Conservation (phyloP, 1,284 basidiomycete genomes). For the Meira nashicola region DNA sequence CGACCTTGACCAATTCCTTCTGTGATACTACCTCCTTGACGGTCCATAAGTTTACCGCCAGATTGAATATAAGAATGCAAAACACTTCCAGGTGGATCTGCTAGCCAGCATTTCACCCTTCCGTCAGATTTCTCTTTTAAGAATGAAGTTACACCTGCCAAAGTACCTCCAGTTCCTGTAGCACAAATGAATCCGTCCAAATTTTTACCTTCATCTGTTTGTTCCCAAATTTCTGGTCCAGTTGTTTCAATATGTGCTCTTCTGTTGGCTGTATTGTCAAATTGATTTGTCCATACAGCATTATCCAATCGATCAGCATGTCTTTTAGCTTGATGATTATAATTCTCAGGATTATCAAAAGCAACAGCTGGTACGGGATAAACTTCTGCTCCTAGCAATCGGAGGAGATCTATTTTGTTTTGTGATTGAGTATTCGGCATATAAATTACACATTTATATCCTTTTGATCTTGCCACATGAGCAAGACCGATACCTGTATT, state of each 20-base stretch:
- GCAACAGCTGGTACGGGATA: slow-evolving; percentile 85
- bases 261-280: slow-evolving; percentile 87
- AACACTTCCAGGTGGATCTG: slow-evolving; percentile 93
- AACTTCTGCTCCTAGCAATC: slow-evolving; percentile 95
- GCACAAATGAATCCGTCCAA: slow-evolving; percentile 87
- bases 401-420: slow-evolving; percentile 94
- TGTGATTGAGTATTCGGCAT: slow-evolving; percentile 92
- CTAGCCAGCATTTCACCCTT: slow-evolving; percentile 82
- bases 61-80: slow-evolving; percentile 78
- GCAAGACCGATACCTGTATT: slow-evolving; percentile 97
- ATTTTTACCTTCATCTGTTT: slow-evolving; percentile 64
- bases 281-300: slow-evolving; percentile 98
- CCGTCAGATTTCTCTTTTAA: slow-evolving; percentile 79
- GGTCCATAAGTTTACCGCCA: slow-evolving; percentile 68
- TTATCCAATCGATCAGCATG: slow-evolving; percentile 79
- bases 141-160: slow-evolving; percentile 81
- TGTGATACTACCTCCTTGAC: slow-evolving; percentile 82
- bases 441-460: slow-evolving; percentile 98
- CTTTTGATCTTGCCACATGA: slow-evolving; percentile 80
- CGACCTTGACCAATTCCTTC: slow-evolving; percentile 98
- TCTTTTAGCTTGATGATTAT: slow-evolving; percentile 94
- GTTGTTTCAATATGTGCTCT: slow-evolving; percentile 82
- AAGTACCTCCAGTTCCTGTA: slow-evolving; percentile 91
- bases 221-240: slow-evolving; percentile 94
- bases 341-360: slow-evolving; percentile 92